phyloP scores from a whole-genome alignment of 805 yeast genomes.

The Starmerella davenportii region DNA sequence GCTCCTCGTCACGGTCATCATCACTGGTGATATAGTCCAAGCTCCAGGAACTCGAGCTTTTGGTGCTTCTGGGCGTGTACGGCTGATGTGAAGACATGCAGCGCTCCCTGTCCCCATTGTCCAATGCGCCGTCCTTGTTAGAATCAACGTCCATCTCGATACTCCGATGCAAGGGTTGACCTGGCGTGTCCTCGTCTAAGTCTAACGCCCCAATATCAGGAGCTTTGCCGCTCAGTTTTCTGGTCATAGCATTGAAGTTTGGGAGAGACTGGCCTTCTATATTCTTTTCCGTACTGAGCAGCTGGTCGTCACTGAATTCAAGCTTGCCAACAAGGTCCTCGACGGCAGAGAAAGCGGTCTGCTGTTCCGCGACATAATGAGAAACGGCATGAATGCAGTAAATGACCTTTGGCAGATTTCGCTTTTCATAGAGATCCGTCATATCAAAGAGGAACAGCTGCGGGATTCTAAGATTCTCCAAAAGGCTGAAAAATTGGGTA shows the following conservation, averaged over 20 bases:
- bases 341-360: slow-evolving; percentile 37
- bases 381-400: slow-evolving; percentile 83
- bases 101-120: too few relatives aligned
- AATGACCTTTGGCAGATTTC: slow-evolving; percentile 82
- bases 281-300: slow-evolving; percentile 43
- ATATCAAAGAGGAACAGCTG: slow-evolving; percentile 78
- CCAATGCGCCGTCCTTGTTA: too few relatives aligned
- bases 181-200: too few relatives aligned
- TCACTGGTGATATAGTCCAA: too few relatives aligned
- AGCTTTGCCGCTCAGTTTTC: slow-evolving; percentile 25
- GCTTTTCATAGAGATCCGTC: slow-evolving; percentile 81
- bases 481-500: slow-evolving; percentile 52
- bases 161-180: too few relatives aligned
- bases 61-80: too few relatives aligned
- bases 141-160: too few relatives aligned
- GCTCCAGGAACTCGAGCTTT: too few relatives aligned
- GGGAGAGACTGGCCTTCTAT: slow-evolving; percentile 55
- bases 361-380: slow-evolving; percentile 43
- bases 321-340: slow-evolving; percentile 43
- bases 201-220: too few relatives aligned
- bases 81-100: too few relatives aligned
- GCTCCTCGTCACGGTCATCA: not conserved
- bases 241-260: slow-evolving; percentile 44
- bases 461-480: slow-evolving; percentile 59
- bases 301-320: slow-evolving; percentile 49